Evolutionary conservation across 2,329 filamentous ascomycete species (phyloP), one percentile per base, ranked within the genome.

Genomic region (Neonectria ditissima): DNA sequence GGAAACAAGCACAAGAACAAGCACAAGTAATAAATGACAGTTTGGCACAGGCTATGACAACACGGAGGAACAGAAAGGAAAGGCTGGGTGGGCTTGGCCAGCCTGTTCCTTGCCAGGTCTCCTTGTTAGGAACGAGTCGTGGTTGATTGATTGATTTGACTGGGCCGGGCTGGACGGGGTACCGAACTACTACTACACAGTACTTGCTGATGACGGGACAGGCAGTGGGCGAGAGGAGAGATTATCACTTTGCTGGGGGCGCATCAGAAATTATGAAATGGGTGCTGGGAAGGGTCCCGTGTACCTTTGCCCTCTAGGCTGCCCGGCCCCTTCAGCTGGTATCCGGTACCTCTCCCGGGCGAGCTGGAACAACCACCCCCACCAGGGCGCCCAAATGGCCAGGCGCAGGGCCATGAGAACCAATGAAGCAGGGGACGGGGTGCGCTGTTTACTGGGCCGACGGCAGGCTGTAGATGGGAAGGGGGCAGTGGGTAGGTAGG

Each of bases 341-440:
- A 69, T 53, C 51, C 18, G 58, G 50, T 66, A 70, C 69, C 45
- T 10, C 2, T 61, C 55, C 52, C 50, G 24, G 39, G 43, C 48
- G 56, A 58, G 51, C 55, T 52, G 57, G 55, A 63, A 63, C 55
- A 48, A 41, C 48, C 60, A 67, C 65, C 70, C 69, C 67, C 61
- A 60, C 45, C 43, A 39, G 37, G 37, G 41, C 55, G 63, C 63
- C 60, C 64, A 48, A 48, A 47, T 52, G 22, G 37, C 59, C 62
- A 66, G 56, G 47, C 63, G 59, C 56, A 52, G 51, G 61, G 48
- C 57, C 53, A 53, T 22, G 45, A 43, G 58, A 52, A 53, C 71
- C 68, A 72, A 73, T 73, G 48, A 63, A 68, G 67, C 68, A 69
- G 63, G 56, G 69, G 68, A 62, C 57, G 51, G 55, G 64, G 59